Base-by-base conservation (phyloP, 208 protist species). In the Leptomonas seymouri region DNA sequence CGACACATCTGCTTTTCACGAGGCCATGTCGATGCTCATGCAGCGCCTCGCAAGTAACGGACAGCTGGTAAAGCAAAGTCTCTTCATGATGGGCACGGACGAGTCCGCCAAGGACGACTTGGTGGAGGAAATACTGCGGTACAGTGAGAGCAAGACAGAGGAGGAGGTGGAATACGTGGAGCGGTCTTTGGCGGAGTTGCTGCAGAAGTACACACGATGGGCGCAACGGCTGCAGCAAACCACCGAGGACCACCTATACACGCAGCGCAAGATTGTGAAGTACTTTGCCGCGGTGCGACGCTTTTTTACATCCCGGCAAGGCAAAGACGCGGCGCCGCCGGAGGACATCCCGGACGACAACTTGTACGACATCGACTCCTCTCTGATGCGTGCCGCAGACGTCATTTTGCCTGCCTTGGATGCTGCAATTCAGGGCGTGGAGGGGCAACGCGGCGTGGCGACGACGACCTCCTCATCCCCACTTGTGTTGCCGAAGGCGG, bases 141-240 rank as follows among this genome's bases (percentile, higher is more conserved):
- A 62, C 25, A 41, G 51, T 28, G 63, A 62, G n/a, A 46, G 27
- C 14, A 31, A 62, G 55, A 50, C 34, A 8, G 61, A 50, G 23
- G 64, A 49, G 2, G 71, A 71, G 45, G 41, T 14, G 4, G 82
- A 85, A 44, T 73, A 71, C 9, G 76, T 80, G 34, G 88, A 96
- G 68, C 77, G 84, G n/a, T 58, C 74, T 8, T 72, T 96, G n/a
- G 91, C 91, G 15, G 71, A 76, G 20, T 63, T 96, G 20, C 56
- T 96, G 48, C 84, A 93, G 50, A 96, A 96, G 67, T 94, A 93
- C 82, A 60, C 61, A n/a, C 77, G 91, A 0, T 96, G 91, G 89
- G 69, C 87, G 0, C 78, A 80, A 42, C 86, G 91, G 3, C 66
- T 96, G 44, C 71, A 85, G 16, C 86, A 96, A 61, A 85, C 86